Percentiles rank a stretch among this genome's conserved stretches.
These are phyloP conservation scores for Daldinia grandis DNA, from an alignment of 495 filamentous ascomycete species.

Conservation along the genomic window DNA sequence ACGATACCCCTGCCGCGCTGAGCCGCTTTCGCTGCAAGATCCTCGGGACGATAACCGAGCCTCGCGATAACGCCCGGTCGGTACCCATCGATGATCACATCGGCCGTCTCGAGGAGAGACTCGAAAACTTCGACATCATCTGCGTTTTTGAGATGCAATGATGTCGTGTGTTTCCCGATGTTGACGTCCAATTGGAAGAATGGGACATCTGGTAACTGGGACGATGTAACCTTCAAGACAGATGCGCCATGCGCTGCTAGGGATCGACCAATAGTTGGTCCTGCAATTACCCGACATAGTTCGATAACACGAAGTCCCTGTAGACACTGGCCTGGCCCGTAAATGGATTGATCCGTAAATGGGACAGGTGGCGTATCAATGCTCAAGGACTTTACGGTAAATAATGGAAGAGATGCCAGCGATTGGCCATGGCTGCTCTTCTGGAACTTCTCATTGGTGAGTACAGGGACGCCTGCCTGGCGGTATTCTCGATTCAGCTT, in stretches of 20 bases:
- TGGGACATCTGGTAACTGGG: constrained; percentile 73
- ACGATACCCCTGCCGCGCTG: constrained; percentile 68
- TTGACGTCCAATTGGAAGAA: constrained; percentile 86
- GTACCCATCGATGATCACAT: constrained; percentile 72
- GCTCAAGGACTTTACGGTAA: constrained; percentile 60
- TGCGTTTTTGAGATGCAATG: constrained; percentile 65
- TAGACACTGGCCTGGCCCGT: constrained; percentile 61
- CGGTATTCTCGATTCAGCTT: constrained; percentile 65
- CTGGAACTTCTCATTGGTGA: constrained; percentile 72
- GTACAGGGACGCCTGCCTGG: constrained; percentile 72
- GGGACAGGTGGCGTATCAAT: constrained; percentile 61
- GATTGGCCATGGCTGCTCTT: constrained; percentile 64
- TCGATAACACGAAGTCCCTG: constrained; percentile 68
- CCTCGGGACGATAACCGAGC: constrained; percentile 68
- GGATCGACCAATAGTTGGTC: constrained; percentile 70
- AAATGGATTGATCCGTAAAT: constrained; percentile 53
- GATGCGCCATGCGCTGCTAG: constrained; percentile 73
- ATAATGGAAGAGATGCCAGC: constrained; percentile 55
- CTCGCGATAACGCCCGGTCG: constrained; percentile 70
- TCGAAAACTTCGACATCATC: constrained; percentile 65
- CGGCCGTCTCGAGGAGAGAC: constrained; percentile 65
- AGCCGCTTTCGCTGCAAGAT: constrained; percentile 60
- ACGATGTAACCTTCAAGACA: constrained; percentile 76
- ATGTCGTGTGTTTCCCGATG: constrained; percentile 66
- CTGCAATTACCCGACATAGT: constrained; percentile 71